Conservation (phyloP, 1,139 yeast genomes). For the Taphrina wiesneri region DNA sequence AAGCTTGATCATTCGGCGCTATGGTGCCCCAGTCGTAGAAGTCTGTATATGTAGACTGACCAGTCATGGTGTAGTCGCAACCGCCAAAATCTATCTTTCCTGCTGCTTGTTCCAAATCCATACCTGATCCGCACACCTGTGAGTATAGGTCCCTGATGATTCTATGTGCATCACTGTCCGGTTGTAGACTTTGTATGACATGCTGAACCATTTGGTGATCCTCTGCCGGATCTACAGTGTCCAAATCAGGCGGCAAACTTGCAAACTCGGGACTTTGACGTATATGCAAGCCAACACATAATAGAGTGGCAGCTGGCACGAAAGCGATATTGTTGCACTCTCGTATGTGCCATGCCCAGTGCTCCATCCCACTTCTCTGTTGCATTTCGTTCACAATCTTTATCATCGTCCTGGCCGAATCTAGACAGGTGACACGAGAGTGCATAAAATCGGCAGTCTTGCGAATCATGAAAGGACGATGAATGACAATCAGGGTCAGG, state of each 20-base stretch:
- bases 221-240: not conserved
- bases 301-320: constrained; percentile 6
- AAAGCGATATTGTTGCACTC: constrained; percentile 6
- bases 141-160: not conserved
- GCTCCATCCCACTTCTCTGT: not conserved
- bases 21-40: not conserved
- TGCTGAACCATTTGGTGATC: constrained; percentile 1
- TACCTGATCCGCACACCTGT: not conserved
- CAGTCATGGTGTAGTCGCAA: not conserved
- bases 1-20: not conserved
- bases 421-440: constrained; percentile 6
- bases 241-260: not conserved
- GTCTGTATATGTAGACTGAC: not conserved
- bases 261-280: not conserved
- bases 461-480: constrained; percentile 9
- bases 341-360: constrained; percentile 8
- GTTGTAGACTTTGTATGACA: not conserved
- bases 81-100: not conserved
- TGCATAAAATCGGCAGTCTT: not conserved
- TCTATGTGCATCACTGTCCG: not conserved
- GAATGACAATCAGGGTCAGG: constrained; percentile 1
- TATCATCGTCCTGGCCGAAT: not conserved
- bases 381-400: constrained; percentile 5
- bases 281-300: constrained; percentile 8
- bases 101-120: not conserved